Percentiles rank a stretch among this genome's conserved stretches.
Conservation (phyloP, 768 basidiomycete species). For the Pleurotus tuber-regium region DNA sequence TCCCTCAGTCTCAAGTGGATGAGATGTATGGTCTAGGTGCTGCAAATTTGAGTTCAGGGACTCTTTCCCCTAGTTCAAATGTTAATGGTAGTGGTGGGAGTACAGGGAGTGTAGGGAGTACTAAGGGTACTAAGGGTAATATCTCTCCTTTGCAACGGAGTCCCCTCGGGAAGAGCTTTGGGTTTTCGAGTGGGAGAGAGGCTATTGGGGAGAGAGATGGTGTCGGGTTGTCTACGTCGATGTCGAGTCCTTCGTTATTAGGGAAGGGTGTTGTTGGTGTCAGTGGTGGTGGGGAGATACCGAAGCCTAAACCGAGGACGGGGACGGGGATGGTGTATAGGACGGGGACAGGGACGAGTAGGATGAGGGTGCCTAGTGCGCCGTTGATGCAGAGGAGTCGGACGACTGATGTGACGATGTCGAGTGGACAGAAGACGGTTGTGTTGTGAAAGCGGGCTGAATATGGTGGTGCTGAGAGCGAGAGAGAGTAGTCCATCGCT, state of each 20-base stretch:
- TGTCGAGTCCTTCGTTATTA: slow-evolving; percentile 7
- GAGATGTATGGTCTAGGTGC: no score
- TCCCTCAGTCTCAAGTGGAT: slow-evolving; percentile 15
- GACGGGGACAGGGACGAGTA: slow-evolving; percentile 21
- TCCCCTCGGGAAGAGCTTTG: neutral
- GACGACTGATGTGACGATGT: neutral
- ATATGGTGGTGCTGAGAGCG: no score
- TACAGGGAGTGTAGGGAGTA: no score
- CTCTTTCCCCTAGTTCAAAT: no score
- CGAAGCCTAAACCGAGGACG: slow-evolving; percentile 55
- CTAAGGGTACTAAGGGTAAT: neutral
- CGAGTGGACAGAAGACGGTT: neutral
- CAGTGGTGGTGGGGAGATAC: slow-evolving; percentile 9
- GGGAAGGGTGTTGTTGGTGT: slow-evolving; percentile 3
- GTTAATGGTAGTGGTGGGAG: no score
- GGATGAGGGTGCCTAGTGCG: slow-evolving; percentile 13
- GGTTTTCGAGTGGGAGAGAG: neutral
- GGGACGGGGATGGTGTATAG: slow-evolving; percentile 73
- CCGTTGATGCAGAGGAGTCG: neutral
- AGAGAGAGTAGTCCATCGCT: no score
- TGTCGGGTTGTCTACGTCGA: slow-evolving; percentile 4
- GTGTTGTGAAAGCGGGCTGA: no score
- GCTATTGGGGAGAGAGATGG: neutral
- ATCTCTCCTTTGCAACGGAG: neutral
- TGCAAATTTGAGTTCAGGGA: no score